Evolutionary conservation across 148 eudicot genomes (phyloP), one percentile per base, ranked within the genome.

Genomic region (Rheum nobile): DNA sequence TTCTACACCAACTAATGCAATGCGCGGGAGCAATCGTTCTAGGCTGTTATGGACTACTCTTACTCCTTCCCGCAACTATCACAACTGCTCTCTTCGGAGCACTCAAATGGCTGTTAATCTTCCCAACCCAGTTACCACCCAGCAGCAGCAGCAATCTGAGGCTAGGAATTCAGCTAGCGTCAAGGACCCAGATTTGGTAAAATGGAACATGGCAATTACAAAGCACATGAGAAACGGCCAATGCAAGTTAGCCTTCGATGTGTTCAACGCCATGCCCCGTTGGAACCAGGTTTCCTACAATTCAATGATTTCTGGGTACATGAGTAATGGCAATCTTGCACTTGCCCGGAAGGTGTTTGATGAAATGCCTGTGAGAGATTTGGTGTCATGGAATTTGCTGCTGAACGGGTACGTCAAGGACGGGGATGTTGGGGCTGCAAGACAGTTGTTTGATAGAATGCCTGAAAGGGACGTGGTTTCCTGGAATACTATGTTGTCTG

Each of bases 371-470:
- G 34, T 14, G 24, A 72, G 83, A 54, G 87, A 86, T 52, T 31
- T 82, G 82, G 84, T 84, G 57, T 86, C 89, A 13, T 86, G 89
- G 83, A 86, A 86, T 65, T 73, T 82, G 68, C 80, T 86, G 87
- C 54, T 86, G 29, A 86, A 80, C 55, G 85, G 89, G 29, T 86
- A 55, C 71, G 79, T 80, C 0, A 32, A 75, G 77, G 44, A 54
- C 38, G 43, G 80, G 35, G 69, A 84, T 46, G 71, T 86, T 6
- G 71, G 79, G 16, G 84, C 82, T 76, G 87, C 89, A 9, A 71
- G 81, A 38, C 16, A 31, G 29, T 29, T 86, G 67, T 86, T 86
- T 46, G 81, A 86, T 52, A 52, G 39, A 73, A 84, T 86, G 84
- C 79, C 82, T 7, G 81, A 80, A 44, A 80, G 68, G 75, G 89